phyloP scores from a whole-genome alignment of 2,329 filamentous ascomycete species.

The Aspergillus floridensis region DNA sequence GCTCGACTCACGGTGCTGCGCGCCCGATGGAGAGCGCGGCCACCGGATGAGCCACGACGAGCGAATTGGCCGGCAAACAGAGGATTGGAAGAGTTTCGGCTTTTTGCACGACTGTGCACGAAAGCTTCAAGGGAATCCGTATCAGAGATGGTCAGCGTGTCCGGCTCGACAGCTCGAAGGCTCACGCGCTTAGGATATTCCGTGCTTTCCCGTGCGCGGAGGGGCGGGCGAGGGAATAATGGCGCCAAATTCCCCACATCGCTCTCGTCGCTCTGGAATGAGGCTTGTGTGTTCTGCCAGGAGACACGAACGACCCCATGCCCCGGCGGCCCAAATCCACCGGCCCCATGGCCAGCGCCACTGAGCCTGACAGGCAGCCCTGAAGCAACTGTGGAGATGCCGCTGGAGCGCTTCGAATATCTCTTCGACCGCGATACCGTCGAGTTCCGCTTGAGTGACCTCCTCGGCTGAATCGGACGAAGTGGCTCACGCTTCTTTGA shows the following conservation, averaged over 20 bases:
- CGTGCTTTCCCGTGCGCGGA: conserved; percentile 26
- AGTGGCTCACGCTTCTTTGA: conserved; percentile 36
- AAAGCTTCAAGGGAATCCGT: conserved; percentile 40
- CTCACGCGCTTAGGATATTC: conserved; percentile 32
- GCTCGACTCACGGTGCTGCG: conserved; percentile 36
- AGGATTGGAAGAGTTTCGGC: conserved; percentile 39
- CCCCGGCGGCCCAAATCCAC: conserved; percentile 38
- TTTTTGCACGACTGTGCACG: conserved; percentile 38
- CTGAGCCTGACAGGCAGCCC: conserved; percentile 41
- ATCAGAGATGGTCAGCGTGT: conserved; percentile 33
- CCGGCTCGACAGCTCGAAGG: conserved; percentile 30
- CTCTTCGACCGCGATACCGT: conserved; percentile 34
- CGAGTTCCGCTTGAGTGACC: conserved; percentile 37
- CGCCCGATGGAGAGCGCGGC: conserved; percentile 35
- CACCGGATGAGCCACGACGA: conserved; percentile 32
- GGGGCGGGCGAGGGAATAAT: conserved; percentile 36
- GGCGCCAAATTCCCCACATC: conserved; percentile 36
- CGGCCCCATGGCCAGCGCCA: conserved; percentile 43
- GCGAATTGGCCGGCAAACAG: conserved; percentile 37
- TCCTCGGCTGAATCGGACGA: conserved; percentile 34
- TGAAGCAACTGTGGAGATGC: conserved; percentile 36
- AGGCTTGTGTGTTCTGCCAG: conserved; percentile 38
- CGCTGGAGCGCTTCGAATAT: conserved; percentile 39
- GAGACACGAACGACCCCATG: conserved; percentile 36
- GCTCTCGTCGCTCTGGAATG: conserved; percentile 36